Percentiles rank a stretch among this genome's conserved stretches.
phyloP scores from a whole-genome alignment of 1,284 basidiomycete genomes.

The Apiotrichum mycotoxinovorans region DNA sequence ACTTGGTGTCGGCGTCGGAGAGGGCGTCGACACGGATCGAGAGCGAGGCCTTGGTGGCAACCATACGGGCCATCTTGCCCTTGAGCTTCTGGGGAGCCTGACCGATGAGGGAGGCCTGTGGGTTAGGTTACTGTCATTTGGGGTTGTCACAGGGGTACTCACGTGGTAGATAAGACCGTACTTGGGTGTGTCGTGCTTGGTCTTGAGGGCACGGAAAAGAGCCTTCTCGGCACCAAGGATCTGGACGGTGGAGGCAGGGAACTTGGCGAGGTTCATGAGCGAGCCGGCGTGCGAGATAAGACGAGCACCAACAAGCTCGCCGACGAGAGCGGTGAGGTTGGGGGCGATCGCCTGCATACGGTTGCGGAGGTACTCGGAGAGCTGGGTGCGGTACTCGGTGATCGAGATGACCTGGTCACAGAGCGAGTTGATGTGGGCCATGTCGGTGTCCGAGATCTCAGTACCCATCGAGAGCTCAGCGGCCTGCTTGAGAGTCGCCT shows the following conservation, averaged over 20 bases:
- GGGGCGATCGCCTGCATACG: slow-evolving; percentile 97
- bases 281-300: slow-evolving; percentile 96
- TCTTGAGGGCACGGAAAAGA: slow-evolving; percentile 95
- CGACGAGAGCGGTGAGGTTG: slow-evolving; percentile 91
- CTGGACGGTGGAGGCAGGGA: slow-evolving; percentile 96
- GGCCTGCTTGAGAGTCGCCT: slow-evolving; percentile 83
- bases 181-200: slow-evolving; percentile 98
- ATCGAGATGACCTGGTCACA: slow-evolving; percentile 98
- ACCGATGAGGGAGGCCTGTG: slow-evolving; percentile 77
- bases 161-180: slow-evolving; percentile 92
- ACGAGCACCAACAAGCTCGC: slow-evolving; percentile 92
- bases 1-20: slow-evolving; percentile 86
- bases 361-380: slow-evolving; percentile 91
- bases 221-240: slow-evolving; percentile 99
- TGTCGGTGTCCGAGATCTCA: slow-evolving; percentile 93
- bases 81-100: slow-evolving; percentile 97
- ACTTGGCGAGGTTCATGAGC: slow-evolving; percentile 88
- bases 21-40: slow-evolving; percentile 96
- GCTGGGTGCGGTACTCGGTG: slow-evolving; percentile 85
- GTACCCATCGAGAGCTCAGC: slow-evolving; percentile 98
- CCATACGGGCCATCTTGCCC: slow-evolving; percentile 99
- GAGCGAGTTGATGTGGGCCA: slow-evolving; percentile 87
- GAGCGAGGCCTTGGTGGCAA: slow-evolving; percentile 93
- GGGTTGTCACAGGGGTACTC: neutral
- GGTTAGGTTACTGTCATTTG: too few relatives aligned